Evolutionary conservation across 2,329 filamentous ascomycete species (phyloP).

Genomic region (Colletotrichum musicola): DNA sequence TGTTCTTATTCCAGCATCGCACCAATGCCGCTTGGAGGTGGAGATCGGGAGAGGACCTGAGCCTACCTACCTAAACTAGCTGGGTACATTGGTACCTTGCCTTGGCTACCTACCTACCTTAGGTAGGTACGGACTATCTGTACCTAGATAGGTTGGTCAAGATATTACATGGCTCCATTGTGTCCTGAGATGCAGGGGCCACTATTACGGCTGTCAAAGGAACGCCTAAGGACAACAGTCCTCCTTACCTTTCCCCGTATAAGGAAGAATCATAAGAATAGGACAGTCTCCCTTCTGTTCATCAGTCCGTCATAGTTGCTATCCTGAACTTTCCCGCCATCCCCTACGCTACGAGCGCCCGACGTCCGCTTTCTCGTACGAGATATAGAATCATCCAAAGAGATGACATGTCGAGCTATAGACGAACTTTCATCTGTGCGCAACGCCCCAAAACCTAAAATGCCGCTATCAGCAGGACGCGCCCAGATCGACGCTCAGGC

Average conservation of each 20-base stretch:
- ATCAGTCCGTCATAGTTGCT: neutral
- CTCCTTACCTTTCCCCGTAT: neutral
- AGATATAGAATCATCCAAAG: conserved; percentile 6
- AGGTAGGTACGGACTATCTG: neutral
- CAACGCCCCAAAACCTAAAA: conserved; percentile 20
- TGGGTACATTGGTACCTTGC: too few species aligned
- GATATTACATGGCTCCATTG: too few species aligned
- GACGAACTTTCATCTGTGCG: conserved; percentile 35
- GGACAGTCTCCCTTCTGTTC: neutral
- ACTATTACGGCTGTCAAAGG: too few species aligned
- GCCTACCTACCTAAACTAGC: conserved; percentile 2
- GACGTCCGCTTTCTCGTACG: conserved; percentile 17
- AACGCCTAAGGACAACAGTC: neutral
- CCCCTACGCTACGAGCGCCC: neutral
- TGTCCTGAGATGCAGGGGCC: too few species aligned
- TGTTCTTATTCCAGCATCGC: conserved; percentile 30
- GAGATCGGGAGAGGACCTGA: conserved; percentile 23
- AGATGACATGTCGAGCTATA: conserved; percentile 2
- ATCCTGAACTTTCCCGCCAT: neutral
- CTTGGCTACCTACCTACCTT: neutral
- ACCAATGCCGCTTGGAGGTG: conserved; percentile 30
- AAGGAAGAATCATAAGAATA: neutral
- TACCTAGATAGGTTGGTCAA: neutral
- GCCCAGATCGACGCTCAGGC: conserved; percentile 18
- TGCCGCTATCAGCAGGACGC: conserved; percentile 14